phyloP scores from a whole-genome alignment of 1,284 basidiomycete genomes.

The Irpex sp. region DNA sequence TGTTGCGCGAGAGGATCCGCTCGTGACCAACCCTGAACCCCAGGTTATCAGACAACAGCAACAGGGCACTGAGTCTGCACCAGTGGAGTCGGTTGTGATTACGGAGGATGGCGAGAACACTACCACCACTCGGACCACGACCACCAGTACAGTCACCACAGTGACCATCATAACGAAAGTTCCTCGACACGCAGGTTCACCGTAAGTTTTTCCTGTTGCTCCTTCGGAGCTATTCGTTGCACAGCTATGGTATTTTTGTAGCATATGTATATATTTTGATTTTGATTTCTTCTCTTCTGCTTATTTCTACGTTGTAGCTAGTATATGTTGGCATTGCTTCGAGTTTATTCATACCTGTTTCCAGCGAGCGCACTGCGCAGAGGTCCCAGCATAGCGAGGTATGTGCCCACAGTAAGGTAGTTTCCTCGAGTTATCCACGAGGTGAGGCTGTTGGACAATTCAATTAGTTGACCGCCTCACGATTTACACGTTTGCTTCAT shows the following conservation, averaged over 20 bases:
- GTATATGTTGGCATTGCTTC: no score
- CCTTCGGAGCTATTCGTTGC: not conserved
- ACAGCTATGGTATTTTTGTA: not conserved
- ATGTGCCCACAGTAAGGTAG: no score
- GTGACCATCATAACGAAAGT: slow-evolving; percentile 24
- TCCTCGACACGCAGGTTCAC: not conserved
- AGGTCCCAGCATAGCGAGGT: no score
- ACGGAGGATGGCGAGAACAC: slow-evolving; percentile 18
- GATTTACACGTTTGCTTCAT: no score
- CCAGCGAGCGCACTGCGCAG: no score
- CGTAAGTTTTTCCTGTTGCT: not conserved
- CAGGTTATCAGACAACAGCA: slow-evolving; percentile 16
- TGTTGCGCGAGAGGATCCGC: slow-evolving; percentile 8
- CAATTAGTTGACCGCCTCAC: no score
- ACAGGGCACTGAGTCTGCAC: slow-evolving; percentile 5
- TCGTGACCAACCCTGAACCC: slow-evolving; percentile 14
- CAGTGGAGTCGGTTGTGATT: slow-evolving; percentile 21
- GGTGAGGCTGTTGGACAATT: no score
- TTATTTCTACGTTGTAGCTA: no score
- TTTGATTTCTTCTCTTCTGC: no score
- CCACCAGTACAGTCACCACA: slow-evolving; percentile 20
- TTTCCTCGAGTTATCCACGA: no score
- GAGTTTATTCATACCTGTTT: no score
- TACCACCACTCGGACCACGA: slow-evolving; percentile 25
- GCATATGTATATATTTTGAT: not conserved